phyloP scores from a whole-genome alignment of 2,329 filamentous ascomycete species.

The Furcasterigmium sp. region DNA sequence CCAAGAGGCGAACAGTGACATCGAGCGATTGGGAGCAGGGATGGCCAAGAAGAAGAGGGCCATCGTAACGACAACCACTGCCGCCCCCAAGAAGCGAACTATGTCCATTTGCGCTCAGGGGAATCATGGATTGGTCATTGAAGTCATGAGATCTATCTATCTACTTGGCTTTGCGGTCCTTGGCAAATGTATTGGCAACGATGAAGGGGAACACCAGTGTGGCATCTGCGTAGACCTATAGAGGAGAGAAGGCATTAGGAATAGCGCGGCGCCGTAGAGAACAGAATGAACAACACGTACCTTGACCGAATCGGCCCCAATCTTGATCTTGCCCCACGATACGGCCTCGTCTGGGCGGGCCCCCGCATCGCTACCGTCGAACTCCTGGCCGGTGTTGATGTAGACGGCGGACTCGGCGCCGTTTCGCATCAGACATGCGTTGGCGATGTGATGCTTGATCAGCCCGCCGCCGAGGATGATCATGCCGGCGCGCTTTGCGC shows the following conservation, averaged over 20 bases:
- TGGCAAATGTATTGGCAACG: conserved; percentile 62
- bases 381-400: conserved; percentile 96
- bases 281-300: conserved; percentile 35
- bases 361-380: conserved; percentile 94
- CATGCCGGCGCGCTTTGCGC: conserved; percentile 86
- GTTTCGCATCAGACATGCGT: conserved; percentile 95
- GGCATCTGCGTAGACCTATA: conserved; percentile 58
- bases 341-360: conserved; percentile 94
- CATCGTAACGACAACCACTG: not conserved
- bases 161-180: conserved; percentile 29
- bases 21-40: too few relatives aligned
- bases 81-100: too few relatives aligned
- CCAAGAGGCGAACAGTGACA: too few relatives aligned
- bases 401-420: conserved; percentile 96
- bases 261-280: not conserved
- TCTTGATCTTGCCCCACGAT: conserved; percentile 98
- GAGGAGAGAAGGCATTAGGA: conserved; percentile 2
- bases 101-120: too few relatives aligned
- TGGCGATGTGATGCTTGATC: conserved; percentile 98
- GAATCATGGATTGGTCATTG: not conserved
- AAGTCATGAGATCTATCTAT: not conserved
- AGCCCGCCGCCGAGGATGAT: conserved; percentile 91
- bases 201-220: conserved; percentile 63
- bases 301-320: conserved; percentile 84
- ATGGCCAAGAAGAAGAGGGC: too few relatives aligned